phyloP scores from a whole-genome alignment of 352 stramenopile species.

The Phytophthora vignae region DNA sequence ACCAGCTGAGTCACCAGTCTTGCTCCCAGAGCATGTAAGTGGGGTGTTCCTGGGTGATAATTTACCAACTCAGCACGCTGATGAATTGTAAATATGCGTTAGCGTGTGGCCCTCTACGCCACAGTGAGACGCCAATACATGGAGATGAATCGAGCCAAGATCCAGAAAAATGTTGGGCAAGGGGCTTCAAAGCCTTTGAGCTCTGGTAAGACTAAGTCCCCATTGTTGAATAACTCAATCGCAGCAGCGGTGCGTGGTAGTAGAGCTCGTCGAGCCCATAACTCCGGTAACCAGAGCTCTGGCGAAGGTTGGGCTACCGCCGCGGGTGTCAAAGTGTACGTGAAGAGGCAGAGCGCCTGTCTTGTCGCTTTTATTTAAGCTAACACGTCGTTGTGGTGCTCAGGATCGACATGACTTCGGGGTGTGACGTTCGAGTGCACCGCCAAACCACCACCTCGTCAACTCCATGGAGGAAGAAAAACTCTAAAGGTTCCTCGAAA shows the following conservation, averaged over 20 bases:
- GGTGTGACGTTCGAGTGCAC: conserved; percentile 46
- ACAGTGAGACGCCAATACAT: conserved; percentile 70
- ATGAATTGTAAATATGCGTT: conserved; percentile 2
- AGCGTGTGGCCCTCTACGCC: conserved; percentile 61
- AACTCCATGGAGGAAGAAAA: conserved; percentile 67
- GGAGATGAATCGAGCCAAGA: conserved; percentile 50
- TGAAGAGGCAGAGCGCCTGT: background rate
- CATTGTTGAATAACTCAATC: conserved; percentile 17
- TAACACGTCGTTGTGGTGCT: background rate
- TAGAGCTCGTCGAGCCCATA: conserved; percentile 17
- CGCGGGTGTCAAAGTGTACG: conserved; percentile 24
- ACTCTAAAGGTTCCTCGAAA: conserved; percentile 2
- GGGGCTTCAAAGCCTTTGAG: conserved; percentile 1
- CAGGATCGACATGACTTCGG: conserved; percentile 50
- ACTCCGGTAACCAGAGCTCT: background rate
- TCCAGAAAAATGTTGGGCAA: conserved; percentile 19
- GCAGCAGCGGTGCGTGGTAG: conserved; percentile 19
- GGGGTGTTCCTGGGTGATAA: background rate
- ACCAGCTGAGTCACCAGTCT: conserved; percentile 13
- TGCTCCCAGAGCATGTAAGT: conserved; percentile 32
- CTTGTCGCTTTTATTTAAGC: background rate
- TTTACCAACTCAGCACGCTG: background rate
- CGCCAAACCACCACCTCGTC: conserved; percentile 44
- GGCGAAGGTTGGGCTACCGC: background rate
- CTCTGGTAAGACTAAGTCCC: conserved; percentile 11